phyloP scores from a whole-genome alignment of 1,284 basidiomycete genomes.

The Apiotrichum akiyoshidainum region DNA sequence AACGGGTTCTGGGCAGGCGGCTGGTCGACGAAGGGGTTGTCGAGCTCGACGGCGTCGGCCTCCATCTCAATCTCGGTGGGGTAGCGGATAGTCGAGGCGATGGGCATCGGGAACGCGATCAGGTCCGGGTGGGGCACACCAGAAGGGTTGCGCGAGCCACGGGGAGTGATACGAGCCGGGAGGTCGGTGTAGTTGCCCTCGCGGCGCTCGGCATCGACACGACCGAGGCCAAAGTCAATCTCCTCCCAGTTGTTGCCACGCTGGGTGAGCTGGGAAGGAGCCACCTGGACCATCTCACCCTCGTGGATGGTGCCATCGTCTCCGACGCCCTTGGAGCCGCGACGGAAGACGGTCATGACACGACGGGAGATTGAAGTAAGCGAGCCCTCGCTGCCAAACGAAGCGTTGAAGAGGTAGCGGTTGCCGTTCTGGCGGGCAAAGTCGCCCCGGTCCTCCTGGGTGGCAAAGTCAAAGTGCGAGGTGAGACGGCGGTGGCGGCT shows the following conservation, averaged over 20 bases:
- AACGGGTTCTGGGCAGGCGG: background rate
- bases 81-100: constrained; percentile 25
- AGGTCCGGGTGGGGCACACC: background rate
- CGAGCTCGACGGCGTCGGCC: background rate
- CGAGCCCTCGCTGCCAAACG: constrained; percentile 27
- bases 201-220: constrained; percentile 39
- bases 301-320: constrained; percentile 23
- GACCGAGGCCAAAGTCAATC: constrained; percentile 51
- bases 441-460: constrained; percentile 42
- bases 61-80: constrained; percentile 10
- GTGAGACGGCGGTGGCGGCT: constrained; percentile 46
- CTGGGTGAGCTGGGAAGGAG: constrained; percentile 19
- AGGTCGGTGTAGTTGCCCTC: constrained; percentile 23
- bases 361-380: constrained; percentile 23
- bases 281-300: constrained; percentile 30
- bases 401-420: constrained; percentile 34
- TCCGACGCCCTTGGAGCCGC: constrained; percentile 18
- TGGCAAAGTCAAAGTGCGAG: constrained; percentile 47
- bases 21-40: background rate
- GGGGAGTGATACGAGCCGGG: constrained; percentile 7
- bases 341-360: constrained; percentile 26
- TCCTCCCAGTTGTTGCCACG: constrained; percentile 49
- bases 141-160: constrained; percentile 5
- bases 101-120: constrained; percentile 18
- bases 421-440: constrained; percentile 24